Base-by-base conservation (phyloP, 2,329 filamentous ascomycete species). In the Penicillium sp. region DNA sequence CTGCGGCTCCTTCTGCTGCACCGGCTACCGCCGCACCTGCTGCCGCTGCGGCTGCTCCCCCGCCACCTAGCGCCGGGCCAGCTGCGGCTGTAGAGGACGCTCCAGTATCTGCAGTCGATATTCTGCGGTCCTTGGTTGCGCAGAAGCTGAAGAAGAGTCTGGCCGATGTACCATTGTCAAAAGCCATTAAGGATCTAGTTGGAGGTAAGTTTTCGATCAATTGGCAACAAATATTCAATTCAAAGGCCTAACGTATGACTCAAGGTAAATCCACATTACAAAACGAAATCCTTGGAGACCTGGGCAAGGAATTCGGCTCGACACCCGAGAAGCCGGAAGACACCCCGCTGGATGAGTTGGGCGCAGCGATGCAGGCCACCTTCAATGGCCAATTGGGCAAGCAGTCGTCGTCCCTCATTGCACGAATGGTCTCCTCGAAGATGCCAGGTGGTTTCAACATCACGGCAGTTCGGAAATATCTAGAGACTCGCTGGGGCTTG, bases 401-500 rank as follows among this genome's bases (percentile, higher is more conserved):
- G 76, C 91, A 96, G 63, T 95, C 93, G 0, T 87, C 88, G 46
- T 95, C 91, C 2, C 81, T 98, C 49, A 87, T 98, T 70, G 93
- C 93, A 43, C 87, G 93, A 61, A 78, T 98, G 69, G 93, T 98
- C 38, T 97, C 93, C 1, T 96, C 93, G 27, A 98, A 98, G 77
- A 98, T 98, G 93, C 93, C 93, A 42, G 93, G 92, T 76, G 93
- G 93, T 55, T 98, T 98, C 82, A 98, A 97, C 72, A 97, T 97
- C 71, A 97, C 92, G 66, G 81, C 89, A 10, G 89, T 95, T 41
- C 83, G 93, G 65, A 98, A 98, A 75, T 95, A 98, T 67, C 77
- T 98, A 39, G 92, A 96, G 75, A 89, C 88, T 13, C 82, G 89
- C 71, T 98, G 92, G 90, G 93, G 93, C 48, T 77, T 98, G 50